phyloP scores from a whole-genome alignment of 108 stramenopile genomes.

The Licmophora abbreviata region DNA sequence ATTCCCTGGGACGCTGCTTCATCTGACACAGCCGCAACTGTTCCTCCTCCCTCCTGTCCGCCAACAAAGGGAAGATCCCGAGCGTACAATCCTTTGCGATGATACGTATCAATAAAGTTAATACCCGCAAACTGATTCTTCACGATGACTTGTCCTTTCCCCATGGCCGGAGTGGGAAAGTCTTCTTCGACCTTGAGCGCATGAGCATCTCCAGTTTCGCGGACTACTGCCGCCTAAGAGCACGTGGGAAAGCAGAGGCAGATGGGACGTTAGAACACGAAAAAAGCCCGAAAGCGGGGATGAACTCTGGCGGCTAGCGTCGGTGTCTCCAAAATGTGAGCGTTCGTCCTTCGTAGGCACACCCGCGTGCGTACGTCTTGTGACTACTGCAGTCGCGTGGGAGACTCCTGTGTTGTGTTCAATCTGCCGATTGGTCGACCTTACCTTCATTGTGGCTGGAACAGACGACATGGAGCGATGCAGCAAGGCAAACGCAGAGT shows the following conservation, averaged over 20 bases:
- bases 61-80: conserved; percentile 65
- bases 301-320: neutral
- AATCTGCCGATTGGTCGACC: neutral
- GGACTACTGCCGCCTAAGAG: conserved; percentile 32
- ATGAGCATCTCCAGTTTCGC: conserved; percentile 36
- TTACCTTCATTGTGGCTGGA: conserved; percentile 46
- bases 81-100: conserved; percentile 66
- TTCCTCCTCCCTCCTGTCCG: conserved; percentile 79
- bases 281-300: neutral
- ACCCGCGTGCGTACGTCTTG: neutral
- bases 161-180: conserved; percentile 40
- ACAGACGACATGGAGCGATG: conserved; percentile 41
- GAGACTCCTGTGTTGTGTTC: neutral
- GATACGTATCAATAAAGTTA: conserved; percentile 86
- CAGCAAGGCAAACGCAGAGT: conserved; percentile 2
- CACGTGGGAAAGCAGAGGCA: neutral
- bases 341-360: neutral
- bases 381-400: neutral
- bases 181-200: conserved; percentile 24
- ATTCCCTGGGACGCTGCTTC: conserved; percentile 38
- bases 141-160: conserved; percentile 49
- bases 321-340: neutral
- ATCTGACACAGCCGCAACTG: conserved; percentile 48
- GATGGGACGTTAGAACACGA: neutral
- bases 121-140: conserved; percentile 70